A percentile compares a stretch with the other conserved stretches of the same genome.
These are phyloP conservation scores for Sugiyamaella japonica DNA, from an alignment of 1,139 yeast genomes.

Conservation along the genomic window DNA sequence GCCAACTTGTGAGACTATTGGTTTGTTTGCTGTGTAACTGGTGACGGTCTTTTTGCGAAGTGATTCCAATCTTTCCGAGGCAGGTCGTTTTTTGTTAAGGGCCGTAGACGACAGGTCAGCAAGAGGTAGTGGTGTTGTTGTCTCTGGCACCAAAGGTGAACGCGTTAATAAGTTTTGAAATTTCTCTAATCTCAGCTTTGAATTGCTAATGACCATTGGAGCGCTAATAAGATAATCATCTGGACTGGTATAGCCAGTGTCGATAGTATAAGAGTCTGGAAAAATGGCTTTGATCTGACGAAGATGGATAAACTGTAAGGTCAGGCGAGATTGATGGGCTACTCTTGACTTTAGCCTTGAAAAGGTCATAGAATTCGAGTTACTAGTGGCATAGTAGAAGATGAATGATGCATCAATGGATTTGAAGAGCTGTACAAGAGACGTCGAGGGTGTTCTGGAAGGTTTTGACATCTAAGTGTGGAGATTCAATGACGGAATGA, in stretches of 20 bases:
- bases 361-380: slow-evolving; percentile 24
- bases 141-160: not conserved
- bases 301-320: slow-evolving; percentile 29
- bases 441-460: not conserved
- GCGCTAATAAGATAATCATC: slow-evolving; percentile 14
- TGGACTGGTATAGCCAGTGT: not conserved
- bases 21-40: slow-evolving; percentile 1
- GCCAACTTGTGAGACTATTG: slow-evolving; percentile 10
- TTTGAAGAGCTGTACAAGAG: slow-evolving; percentile 20
- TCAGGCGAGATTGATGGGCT: slow-evolving; percentile 27
- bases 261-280: slow-evolving; percentile 31
- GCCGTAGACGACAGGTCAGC: slow-evolving; percentile 5
- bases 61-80: slow-evolving; percentile 19
- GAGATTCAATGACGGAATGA: not conserved
- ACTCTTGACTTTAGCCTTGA: slow-evolving; percentile 26
- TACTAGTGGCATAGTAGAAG: slow-evolving; percentile 28
- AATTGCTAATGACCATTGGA: slow-evolving; percentile 16
- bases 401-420: slow-evolving; percentile 31
- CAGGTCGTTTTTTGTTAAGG: slow-evolving; percentile 12
- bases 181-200: slow-evolving; percentile 10
- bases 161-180: slow-evolving; percentile 7
- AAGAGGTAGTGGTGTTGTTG: not conserved
- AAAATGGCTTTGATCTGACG: slow-evolving; percentile 33
- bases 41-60: slow-evolving; percentile 21
- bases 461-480: not conserved